Conservation (phyloP, 257 asterid genomes). For the Solanum phureja region DNA sequence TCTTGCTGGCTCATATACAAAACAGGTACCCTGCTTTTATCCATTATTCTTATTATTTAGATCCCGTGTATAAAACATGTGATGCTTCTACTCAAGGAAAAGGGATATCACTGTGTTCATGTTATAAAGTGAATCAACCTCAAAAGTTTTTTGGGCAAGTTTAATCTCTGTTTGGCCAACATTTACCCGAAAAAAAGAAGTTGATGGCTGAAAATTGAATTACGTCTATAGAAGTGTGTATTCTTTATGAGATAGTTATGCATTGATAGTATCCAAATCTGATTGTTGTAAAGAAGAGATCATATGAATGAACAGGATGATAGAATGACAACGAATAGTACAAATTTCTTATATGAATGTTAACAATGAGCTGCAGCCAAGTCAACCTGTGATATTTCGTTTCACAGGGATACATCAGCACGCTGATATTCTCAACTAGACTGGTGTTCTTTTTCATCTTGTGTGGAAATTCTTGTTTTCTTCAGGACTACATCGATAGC, state of each 20-base stretch:
- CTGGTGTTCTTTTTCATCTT: not conserved
- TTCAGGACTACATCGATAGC: constrained; percentile 96
- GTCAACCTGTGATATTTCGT: not conserved
- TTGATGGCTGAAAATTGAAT: not conserved
- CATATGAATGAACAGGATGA: not conserved
- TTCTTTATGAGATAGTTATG: not conserved
- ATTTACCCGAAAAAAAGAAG: not conserved
- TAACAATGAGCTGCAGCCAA: not conserved
- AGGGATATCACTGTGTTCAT: not conserved
- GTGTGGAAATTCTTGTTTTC: not conserved
- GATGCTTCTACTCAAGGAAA: not conserved
- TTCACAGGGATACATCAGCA: not conserved
- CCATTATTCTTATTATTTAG: not conserved
- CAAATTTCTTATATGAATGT: not conserved
- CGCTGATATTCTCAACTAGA: not conserved
- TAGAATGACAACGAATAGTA: not conserved
- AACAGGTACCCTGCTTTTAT: constrained; percentile 48
- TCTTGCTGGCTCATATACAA: constrained; percentile 97
- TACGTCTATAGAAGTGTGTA: not conserved
- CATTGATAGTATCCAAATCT: not conserved
- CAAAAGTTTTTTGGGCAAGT: not conserved
- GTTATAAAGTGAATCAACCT: not conserved
- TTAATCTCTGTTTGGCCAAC: not conserved
- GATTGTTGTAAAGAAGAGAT: not conserved
- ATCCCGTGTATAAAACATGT: not conserved